These are phyloP conservation scores for Acephala macrosclerotiorum DNA, from an alignment of 2,329 filamentous ascomycete genomes.

Conservation along the genomic window DNA sequence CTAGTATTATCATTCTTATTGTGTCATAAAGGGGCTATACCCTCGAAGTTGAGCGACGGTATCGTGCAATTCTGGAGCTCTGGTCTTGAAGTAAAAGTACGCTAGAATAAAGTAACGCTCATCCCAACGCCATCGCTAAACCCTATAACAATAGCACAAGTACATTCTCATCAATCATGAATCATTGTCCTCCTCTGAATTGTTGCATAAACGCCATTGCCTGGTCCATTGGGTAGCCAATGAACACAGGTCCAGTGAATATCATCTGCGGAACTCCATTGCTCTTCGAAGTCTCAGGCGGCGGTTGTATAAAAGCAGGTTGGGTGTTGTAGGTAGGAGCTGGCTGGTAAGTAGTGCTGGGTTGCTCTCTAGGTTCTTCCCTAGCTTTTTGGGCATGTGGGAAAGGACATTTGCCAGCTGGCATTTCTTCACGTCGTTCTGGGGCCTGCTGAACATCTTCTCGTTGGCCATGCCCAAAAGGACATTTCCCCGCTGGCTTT, in stretches of 20 bases:
- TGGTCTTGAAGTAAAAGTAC: not conserved
- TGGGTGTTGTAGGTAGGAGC: constrained; percentile 43
- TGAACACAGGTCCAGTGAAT: constrained; percentile 93
- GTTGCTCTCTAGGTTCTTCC: constrained; percentile 11
- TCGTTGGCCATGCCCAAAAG: constrained; percentile 52
- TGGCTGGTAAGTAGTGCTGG: constrained; percentile 51
- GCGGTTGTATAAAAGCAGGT: constrained; percentile 61
- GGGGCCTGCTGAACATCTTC: constrained; percentile 19
- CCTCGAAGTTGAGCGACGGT: not conserved
- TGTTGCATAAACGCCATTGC: constrained; percentile 76
- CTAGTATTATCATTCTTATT: not conserved
- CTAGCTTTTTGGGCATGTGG: constrained; percentile 47
- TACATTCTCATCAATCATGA: constrained; percentile 13
- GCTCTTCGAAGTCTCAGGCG: constrained; percentile 42
- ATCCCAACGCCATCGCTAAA: constrained; percentile 25
- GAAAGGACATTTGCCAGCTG: constrained; percentile 38
- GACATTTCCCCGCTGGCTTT: constrained; percentile 58
- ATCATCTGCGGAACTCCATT: constrained; percentile 70
- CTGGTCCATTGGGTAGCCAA: constrained; percentile 87
- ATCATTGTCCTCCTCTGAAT: constrained; percentile 37
- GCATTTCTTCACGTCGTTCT: constrained; percentile 25
- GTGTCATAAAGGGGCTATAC: not conserved
- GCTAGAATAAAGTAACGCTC: not conserved
- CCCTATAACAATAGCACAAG: constrained; percentile 3
- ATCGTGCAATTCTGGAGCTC: not conserved